phyloP scores from a whole-genome alignment of 139 green algal species.

The Chlorella sp. region DNA sequence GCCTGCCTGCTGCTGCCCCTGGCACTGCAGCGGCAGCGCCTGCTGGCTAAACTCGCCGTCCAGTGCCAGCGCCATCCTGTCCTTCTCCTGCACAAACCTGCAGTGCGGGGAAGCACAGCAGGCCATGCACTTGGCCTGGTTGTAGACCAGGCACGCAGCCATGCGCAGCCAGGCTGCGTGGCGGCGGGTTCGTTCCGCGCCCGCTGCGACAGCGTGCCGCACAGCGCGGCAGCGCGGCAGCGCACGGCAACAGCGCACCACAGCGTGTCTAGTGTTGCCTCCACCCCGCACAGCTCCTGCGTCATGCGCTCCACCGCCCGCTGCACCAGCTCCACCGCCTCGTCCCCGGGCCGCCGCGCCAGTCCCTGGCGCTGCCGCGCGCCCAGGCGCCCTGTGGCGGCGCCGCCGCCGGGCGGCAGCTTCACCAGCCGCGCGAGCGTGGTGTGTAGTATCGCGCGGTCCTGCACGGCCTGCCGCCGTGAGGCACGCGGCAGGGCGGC shows the following conservation, averaged over 20 bases:
- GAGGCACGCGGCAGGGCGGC: constrained; percentile 3
- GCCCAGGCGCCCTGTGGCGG: neutral
- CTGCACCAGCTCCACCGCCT: constrained; percentile 23
- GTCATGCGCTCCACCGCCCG: constrained; percentile 42
- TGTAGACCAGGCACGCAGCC: neutral
- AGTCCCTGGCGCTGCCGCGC: neutral
- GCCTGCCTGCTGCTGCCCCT: no score
- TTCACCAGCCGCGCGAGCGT: constrained; percentile 63
- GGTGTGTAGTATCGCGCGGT: constrained; percentile 68
- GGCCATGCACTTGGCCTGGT: neutral
- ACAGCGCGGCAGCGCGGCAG: neutral
- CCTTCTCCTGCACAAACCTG: constrained; percentile 75
- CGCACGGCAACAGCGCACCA: constrained; percentile 9
- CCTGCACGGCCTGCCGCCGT: constrained; percentile 48
- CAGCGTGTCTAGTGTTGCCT: constrained; percentile 33
- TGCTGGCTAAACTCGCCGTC: constrained; percentile 44
- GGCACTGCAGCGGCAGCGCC: constrained; percentile 45
- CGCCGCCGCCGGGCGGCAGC: neutral
- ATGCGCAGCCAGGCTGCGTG: neutral
- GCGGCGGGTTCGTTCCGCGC: neutral
- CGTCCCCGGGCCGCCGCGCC: neutral
- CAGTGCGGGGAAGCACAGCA: neutral
- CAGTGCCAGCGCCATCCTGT: constrained; percentile 72
- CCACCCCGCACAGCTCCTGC: constrained; percentile 48
- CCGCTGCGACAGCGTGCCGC: neutral